phyloP scores from a whole-genome alignment of 2,329 filamentous ascomycete genomes.

The Albophoma yamanashiensis region DNA sequence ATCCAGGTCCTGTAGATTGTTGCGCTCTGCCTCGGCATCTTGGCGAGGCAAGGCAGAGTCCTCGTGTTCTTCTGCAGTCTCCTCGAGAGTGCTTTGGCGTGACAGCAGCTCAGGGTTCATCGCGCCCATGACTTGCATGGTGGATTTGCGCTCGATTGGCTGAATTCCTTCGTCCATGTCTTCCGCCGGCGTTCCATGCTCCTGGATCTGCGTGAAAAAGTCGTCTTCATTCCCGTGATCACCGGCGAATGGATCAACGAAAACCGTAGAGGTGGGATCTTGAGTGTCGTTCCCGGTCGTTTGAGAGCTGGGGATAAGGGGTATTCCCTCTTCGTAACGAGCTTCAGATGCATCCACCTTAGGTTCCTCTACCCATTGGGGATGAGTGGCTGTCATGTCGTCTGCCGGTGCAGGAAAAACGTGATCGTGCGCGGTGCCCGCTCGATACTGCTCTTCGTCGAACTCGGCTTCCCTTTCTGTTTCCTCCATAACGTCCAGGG shows the following conservation, averaged over 20 bases:
- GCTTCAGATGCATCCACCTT: slow-evolving; percentile 38
- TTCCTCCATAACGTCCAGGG: slow-evolving; percentile 41
- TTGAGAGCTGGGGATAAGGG: slow-evolving; percentile 38
- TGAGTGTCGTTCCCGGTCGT: slow-evolving; percentile 1
- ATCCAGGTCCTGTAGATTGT: neutral
- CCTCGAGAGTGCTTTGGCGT: slow-evolving; percentile 19
- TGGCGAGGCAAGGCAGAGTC: neutral
- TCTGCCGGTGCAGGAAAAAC: slow-evolving; percentile 3
- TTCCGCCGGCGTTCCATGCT: slow-evolving; percentile 9
- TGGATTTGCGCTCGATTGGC: slow-evolving; percentile 56
- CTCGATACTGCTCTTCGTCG: slow-evolving; percentile 25
- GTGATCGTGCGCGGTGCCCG: slow-evolving; percentile 5
- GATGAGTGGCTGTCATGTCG: slow-evolving; percentile 4
- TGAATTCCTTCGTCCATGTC: slow-evolving; percentile 10
- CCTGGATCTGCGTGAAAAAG: slow-evolving; percentile 48
- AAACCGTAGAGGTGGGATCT: slow-evolving; percentile 8
- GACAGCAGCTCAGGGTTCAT: slow-evolving; percentile 24
- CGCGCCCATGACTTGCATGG: slow-evolving; percentile 51
- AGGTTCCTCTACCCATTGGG: slow-evolving; percentile 27
- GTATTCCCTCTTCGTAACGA: slow-evolving; percentile 60
- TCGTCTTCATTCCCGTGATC: slow-evolving; percentile 44
- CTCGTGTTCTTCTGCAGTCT: slow-evolving; percentile 11
- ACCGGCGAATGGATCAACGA: slow-evolving; percentile 27
- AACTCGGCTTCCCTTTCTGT: slow-evolving; percentile 36
- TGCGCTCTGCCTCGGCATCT: neutral